Evolutionary conservation across 1,284 basidiomycete genomes (phyloP), one percentile per base, ranked within the genome.

Genomic region (Leccinum angustisporum): DNA sequence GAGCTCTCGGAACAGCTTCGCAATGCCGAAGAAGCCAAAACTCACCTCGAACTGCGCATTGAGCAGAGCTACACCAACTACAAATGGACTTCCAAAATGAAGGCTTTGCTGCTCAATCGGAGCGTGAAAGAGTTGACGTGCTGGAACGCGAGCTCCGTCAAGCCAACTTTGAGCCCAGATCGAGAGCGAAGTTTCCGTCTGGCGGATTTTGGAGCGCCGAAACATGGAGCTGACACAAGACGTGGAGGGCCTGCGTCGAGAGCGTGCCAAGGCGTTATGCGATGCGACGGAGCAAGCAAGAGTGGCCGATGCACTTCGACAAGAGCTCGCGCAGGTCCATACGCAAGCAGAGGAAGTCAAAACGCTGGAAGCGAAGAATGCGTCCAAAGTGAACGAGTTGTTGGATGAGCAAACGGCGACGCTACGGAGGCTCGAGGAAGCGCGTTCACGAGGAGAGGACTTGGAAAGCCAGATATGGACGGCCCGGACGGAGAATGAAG

Each of bases 301-400:
- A 63, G 78, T 82, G 46, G 82, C 88, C 1, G 90, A 92, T 61
- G 75, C 79, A 8, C 75, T 93, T 55, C 85, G 89, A 60, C 85
- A 86, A 65, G 91, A 95, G 69, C 80, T 94, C 11, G 78, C 81
- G 0, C 85, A 85, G 61, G 83, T 83, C 1, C 80, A 83, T 33
- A 78, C 81, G 1, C 86, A 89, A 66, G 83, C 88, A 43, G 87
- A 91, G 63, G 90, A 91, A 61, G 83, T 90, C n/a, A 88, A 90
- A 68, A 77, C 80, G 14, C 78, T 92, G 50, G 91, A 93, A 74
- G 80, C 82, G 33, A 81, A 86, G 63, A 85, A 92, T 56, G 79
- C 83, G 18, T 78, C 78, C 58, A 90, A 89, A 68, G 77, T 93
- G 21, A 80, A 83, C 7, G 80, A 79, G 54, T 76, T 95, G 46